phyloP scores from a whole-genome alignment of 306 rosid genomes.

The Cucurbita maxima region DNA sequence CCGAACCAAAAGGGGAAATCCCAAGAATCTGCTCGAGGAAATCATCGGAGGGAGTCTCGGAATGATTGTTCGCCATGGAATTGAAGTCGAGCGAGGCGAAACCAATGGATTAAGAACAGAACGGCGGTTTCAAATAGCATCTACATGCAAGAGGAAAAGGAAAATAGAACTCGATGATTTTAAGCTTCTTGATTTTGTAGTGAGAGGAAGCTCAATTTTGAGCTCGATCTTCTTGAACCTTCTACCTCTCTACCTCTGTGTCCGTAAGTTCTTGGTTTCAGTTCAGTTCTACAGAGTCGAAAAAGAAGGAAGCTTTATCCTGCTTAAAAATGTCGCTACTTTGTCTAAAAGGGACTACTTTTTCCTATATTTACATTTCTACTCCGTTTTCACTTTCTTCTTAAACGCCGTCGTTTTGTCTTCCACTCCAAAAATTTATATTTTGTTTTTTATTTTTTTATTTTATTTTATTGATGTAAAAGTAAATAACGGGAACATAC shows the following conservation, averaged over 20 bases:
- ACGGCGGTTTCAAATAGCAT: not conserved
- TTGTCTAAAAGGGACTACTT: not conserved
- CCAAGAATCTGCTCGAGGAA: conserved; percentile 90
- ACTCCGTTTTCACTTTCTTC: not conserved
- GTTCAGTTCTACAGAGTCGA: not conserved
- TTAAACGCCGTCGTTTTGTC: not conserved
- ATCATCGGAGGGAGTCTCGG: conserved; percentile 65
- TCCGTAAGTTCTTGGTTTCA: not conserved
- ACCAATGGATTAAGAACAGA: not conserved
- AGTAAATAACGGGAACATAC: too few species aligned
- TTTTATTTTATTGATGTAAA: too few species aligned
- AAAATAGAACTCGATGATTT: not conserved
- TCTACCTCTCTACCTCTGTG: not conserved
- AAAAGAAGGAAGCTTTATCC: conserved; percentile 3
- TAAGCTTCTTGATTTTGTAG: too few species aligned
- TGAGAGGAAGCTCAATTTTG: not conserved
- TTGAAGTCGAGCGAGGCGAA: not conserved
- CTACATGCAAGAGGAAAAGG: conserved; percentile 2
- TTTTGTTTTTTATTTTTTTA: too few species aligned
- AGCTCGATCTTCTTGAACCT: not conserved
- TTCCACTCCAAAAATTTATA: too few species aligned
- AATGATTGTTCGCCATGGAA: conserved; percentile 65
- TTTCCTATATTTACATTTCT: not conserved
- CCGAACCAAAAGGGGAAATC: conserved; percentile 43
- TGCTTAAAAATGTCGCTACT: conserved; percentile 2